These are phyloP conservation scores for Pleodorina starrii DNA, from an alignment of 139 green algal genomes.

Conservation along the genomic window DNA sequence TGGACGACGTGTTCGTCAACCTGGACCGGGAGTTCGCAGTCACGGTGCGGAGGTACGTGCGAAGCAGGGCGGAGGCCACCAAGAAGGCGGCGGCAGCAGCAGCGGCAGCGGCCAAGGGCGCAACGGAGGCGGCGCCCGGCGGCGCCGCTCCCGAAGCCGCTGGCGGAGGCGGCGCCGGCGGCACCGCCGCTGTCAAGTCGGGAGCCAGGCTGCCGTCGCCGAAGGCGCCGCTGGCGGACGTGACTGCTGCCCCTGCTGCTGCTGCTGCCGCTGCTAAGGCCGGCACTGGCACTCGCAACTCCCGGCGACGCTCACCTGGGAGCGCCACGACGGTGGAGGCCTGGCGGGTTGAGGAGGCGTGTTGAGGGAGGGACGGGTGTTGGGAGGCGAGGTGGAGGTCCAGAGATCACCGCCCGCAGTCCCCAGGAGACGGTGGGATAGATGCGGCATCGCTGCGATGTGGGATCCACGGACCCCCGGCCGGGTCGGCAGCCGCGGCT, in stretches of 20 bases:
- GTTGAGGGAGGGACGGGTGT: no score
- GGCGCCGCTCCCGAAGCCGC: no score
- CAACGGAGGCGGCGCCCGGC: neutral
- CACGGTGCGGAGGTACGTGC: neutral
- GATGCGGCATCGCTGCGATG: no score
- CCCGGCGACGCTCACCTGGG: no score
- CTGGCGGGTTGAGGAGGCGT: neutral
- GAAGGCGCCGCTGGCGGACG: neutral
- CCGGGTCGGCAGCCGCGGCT: no score
- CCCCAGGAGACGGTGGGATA: no score
- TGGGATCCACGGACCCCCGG: no score
- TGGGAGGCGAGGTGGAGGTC: no score
- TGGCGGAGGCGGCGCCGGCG: neutral
- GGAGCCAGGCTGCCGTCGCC: neutral
- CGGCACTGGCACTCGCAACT: no score
- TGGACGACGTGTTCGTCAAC: slow-evolving; percentile 47
- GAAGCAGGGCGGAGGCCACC: neutral
- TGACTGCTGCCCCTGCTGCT: neutral
- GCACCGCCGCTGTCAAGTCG: neutral
- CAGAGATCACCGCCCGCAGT: no score
- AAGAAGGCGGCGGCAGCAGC: neutral
- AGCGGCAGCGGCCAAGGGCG: neutral
- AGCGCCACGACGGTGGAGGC: neutral
- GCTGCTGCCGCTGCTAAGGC: neutral
- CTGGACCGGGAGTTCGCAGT: slow-evolving; percentile 28